Percentiles rank a stretch among this genome's conserved stretches.
These are phyloP conservation scores for Acacia confusa DNA, from an alignment of 306 rosid species.

Conservation along the genomic window DNA sequence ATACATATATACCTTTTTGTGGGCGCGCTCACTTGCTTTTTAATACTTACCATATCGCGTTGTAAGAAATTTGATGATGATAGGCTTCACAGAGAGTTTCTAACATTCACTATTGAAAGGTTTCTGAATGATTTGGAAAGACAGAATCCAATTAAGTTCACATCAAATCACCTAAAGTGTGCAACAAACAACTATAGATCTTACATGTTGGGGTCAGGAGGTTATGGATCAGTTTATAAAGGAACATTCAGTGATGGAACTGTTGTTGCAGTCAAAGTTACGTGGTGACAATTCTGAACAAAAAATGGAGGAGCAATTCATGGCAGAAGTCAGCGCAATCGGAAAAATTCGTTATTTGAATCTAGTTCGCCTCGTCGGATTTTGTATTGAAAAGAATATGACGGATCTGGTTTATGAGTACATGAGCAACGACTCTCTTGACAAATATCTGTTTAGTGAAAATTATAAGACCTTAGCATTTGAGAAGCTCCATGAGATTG, in stretches of 20 bases:
- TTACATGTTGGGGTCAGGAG: conserved; percentile 18
- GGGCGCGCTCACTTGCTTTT: too few relatives aligned
- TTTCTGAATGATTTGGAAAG: conserved; percentile 41
- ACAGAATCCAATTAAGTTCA: conserved; percentile 45
- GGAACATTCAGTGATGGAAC: too few relatives aligned
- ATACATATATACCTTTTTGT: too few relatives aligned
- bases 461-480: conserved; percentile 25
- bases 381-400: conserved; percentile 43
- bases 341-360: background rate
- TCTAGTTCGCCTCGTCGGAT: conserved; percentile 26
- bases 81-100: background rate
- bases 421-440: conserved; percentile 50
- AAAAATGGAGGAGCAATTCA: conserved; percentile 44
- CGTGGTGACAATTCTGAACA: conserved; percentile 15
- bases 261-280: conserved; percentile 42
- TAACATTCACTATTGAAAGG: conserved; percentile 29
- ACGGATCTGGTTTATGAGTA: conserved; percentile 49
- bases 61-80: too few relatives aligned
- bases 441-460: conserved; percentile 36
- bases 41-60: too few relatives aligned
- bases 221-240: too few relatives aligned
- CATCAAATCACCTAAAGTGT: conserved; percentile 29
- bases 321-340: conserved; percentile 40
- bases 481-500: conserved; percentile 49
- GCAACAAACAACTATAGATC: conserved; percentile 39